Evolutionary conservation across 2,329 filamentous ascomycete genomes (phyloP).

Genomic region (Fusarium chlamydosporum): DNA sequence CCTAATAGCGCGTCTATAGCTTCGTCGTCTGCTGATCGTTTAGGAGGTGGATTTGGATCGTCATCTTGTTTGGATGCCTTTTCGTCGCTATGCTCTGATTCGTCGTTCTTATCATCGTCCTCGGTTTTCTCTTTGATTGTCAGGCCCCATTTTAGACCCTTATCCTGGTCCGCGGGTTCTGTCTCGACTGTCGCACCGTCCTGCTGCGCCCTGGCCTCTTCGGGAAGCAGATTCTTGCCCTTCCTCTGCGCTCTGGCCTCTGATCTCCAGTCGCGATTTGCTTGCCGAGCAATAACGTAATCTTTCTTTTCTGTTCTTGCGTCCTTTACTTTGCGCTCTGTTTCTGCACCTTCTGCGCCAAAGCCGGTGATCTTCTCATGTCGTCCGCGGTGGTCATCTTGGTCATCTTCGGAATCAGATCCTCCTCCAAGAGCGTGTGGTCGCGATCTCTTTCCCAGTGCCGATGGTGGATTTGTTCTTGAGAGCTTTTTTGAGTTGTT

Average conservation of each 20-base stretch:
- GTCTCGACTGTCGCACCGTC: slow-evolving; percentile 52
- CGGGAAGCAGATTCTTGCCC: slow-evolving; percentile 71
- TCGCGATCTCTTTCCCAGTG: slow-evolving; percentile 65
- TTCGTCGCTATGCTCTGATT: slow-evolving; percentile 20
- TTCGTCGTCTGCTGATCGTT: slow-evolving; percentile 60
- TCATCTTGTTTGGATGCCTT: slow-evolving; percentile 18
- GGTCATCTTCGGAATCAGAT: slow-evolving; percentile 61
- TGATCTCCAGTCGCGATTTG: slow-evolving; percentile 74
- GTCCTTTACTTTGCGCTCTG: slow-evolving; percentile 56
- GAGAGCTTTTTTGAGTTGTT: slow-evolving; percentile 50
- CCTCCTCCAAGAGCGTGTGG: slow-evolving; percentile 59
- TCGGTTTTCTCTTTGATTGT: slow-evolving; percentile 64
- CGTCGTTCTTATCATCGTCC: slow-evolving; percentile 63
- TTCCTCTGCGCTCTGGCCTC: slow-evolving; percentile 64
- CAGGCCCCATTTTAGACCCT: slow-evolving; percentile 70
- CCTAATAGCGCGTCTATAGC: slow-evolving; percentile 78
- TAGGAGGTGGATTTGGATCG: slow-evolving; percentile 18
- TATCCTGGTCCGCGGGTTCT: slow-evolving; percentile 62
- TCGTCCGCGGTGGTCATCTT: slow-evolving; percentile 50
- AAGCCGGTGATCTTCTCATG: slow-evolving; percentile 67
- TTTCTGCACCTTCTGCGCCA: slow-evolving; percentile 60
- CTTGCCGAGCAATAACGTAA: slow-evolving; percentile 70
- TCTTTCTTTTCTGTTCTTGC: slow-evolving; percentile 53
- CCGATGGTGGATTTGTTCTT: slow-evolving; percentile 58
- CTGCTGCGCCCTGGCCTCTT: slow-evolving; percentile 65